phyloP scores from a whole-genome alignment of 257 asterid genomes.

The Solanum sitiens region DNA sequence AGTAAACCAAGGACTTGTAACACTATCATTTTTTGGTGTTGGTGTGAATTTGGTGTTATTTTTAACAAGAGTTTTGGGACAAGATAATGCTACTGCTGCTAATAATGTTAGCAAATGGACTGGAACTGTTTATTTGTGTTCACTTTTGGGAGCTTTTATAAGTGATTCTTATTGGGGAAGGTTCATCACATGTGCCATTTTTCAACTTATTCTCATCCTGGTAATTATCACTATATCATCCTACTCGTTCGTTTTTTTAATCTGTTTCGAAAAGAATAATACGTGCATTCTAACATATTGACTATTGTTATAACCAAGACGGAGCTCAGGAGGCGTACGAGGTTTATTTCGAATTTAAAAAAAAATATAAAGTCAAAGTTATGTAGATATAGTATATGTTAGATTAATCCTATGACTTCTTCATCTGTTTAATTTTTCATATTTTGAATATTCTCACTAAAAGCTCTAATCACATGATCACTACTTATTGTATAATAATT shows the following conservation, averaged over 20 bases:
- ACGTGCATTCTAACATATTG: fast-evolving
- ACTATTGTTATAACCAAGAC: background rate
- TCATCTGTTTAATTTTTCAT: background rate
- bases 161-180: slow-evolving; percentile 91
- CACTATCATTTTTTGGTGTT: slow-evolving; percentile 74
- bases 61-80: slow-evolving; percentile 61
- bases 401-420: background rate
- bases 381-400: background rate
- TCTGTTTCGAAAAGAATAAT: background rate
- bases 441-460: background rate
- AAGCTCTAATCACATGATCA: background rate
- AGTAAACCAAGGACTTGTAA: slow-evolving; percentile 81
- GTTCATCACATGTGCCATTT: slow-evolving; percentile 56
- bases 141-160: slow-evolving; percentile 70
- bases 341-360: background rate
- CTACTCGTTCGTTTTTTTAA: background rate
- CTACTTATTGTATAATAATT: no score
- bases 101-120: slow-evolving; percentile 81
- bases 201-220: slow-evolving; percentile 49
- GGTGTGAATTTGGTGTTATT: slow-evolving; percentile 77
- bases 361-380: background rate
- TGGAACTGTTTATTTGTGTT: slow-evolving; percentile 73
- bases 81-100: slow-evolving; percentile 67
- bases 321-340: background rate
- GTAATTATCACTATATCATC: slow-evolving; percentile 13